phyloP scores from a whole-genome alignment of 495 filamentous ascomycete species.

The Bathelium albidoporum region DNA sequence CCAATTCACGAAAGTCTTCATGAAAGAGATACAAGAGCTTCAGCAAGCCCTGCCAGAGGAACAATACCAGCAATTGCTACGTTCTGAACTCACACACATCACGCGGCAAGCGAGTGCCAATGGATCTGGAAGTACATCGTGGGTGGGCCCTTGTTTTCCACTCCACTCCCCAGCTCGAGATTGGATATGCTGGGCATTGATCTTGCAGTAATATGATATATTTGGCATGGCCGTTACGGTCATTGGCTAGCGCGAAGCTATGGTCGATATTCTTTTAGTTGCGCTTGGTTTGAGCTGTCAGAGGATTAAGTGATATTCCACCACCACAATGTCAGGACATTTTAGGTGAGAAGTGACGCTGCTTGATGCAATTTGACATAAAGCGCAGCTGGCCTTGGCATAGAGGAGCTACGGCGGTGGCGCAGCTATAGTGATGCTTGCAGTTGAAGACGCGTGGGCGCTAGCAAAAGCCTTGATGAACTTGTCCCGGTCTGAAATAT shows the following conservation, averaged over 20 bases:
- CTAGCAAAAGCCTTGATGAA: not conserved
- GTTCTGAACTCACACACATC: not conserved
- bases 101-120: not conserved
- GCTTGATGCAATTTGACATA: not conserved
- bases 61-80: not conserved
- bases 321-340: too few relatives aligned
- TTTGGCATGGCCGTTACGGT: not conserved
- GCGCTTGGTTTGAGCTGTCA: too few relatives aligned
- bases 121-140: not conserved
- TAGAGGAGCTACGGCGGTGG: not conserved
- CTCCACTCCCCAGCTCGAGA: not conserved
- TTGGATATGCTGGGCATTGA: conserved; percentile 1
- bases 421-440: not conserved
- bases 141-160: not conserved
- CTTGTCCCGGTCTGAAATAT: not conserved
- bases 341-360: not conserved
- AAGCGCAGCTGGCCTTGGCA: not conserved
- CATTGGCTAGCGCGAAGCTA: not conserved
- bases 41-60: not conserved
- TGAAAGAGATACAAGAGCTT: not conserved
- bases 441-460: not conserved
- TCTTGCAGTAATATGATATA: not conserved
- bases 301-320: too few relatives aligned
- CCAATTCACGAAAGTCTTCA: not conserved
- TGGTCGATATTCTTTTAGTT: not conserved